A percentile compares a stretch with the other conserved stretches of the same genome.
These are phyloP conservation scores for Hydrangea macrophylla DNA, from an alignment of 148 eudicot genomes.

Conservation along the genomic window DNA sequence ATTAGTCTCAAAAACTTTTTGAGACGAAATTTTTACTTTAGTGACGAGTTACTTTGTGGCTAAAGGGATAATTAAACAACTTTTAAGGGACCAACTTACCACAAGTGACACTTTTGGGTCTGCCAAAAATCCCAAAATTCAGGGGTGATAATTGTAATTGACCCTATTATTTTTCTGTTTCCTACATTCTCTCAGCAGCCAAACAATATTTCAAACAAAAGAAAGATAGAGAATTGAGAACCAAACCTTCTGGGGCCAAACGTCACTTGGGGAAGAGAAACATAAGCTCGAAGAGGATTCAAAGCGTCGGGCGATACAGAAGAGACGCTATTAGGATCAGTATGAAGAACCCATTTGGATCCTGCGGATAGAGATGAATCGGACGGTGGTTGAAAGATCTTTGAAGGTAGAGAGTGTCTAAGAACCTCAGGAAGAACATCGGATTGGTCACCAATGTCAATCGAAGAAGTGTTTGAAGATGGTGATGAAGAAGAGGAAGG, in stretches of 20 bases:
- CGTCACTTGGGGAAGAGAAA: slow-evolving; percentile 81
- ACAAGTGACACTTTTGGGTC: no score
- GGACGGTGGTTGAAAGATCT: slow-evolving; percentile 34
- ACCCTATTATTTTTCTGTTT: background rate
- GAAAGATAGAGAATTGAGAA: slow-evolving; percentile 17
- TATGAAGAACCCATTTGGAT: slow-evolving; percentile 60
- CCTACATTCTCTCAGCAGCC: background rate
- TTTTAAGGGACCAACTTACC: no score
- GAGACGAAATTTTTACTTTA: no score
- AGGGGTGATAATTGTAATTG: no score
- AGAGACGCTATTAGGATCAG: slow-evolving; percentile 12
- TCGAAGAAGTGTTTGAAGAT: background rate
- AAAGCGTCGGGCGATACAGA: slow-evolving; percentile 52
- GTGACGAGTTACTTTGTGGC: no score
- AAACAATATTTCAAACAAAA: background rate
- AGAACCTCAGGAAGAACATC: slow-evolving; percentile 81
- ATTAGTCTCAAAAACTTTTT: no score
- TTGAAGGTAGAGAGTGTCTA: slow-evolving; percentile 69
- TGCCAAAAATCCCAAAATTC: no score
- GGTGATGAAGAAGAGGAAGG: slow-evolving; percentile 2
- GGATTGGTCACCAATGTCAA: slow-evolving; percentile 20
- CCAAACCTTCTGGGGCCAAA: slow-evolving; percentile 94
- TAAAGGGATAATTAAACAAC: background rate
- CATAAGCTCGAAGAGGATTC: slow-evolving; percentile 72
- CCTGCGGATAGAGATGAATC: slow-evolving; percentile 37